Conservation (phyloP, 1,284 basidiomycete genomes). For the Ustilago sp. region DNA sequence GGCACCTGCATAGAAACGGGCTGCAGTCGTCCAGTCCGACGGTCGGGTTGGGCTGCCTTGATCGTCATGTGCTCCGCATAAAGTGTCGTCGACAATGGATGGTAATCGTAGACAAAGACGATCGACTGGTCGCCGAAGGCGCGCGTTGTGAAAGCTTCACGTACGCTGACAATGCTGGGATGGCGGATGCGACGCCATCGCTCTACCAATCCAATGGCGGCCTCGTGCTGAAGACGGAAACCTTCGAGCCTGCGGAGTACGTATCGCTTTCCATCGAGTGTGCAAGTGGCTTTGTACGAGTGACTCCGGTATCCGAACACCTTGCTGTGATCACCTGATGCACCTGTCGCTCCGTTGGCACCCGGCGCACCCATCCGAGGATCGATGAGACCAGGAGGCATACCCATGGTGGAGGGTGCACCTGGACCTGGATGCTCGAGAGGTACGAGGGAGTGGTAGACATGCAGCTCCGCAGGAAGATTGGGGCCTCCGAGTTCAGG, state of each 20-base stretch:
- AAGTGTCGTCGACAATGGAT: constrained; percentile 85
- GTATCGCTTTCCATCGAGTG: constrained; percentile 83
- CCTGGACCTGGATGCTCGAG: constrained; percentile 73
- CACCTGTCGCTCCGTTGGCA: constrained; percentile 53
- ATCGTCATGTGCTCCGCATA: constrained; percentile 76
- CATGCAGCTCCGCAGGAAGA: constrained; percentile 87
- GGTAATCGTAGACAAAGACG: constrained; percentile 91
- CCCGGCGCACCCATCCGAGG: constrained; percentile 58
- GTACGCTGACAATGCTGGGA: constrained; percentile 85
- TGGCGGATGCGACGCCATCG: constrained; percentile 87
- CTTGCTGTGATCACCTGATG: constrained; percentile 62
- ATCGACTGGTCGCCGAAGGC: constrained; percentile 89
- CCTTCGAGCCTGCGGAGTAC: constrained; percentile 86
- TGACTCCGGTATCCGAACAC: constrained; percentile 77
- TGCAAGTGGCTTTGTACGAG: constrained; percentile 84
- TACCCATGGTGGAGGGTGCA: constrained; percentile 31
- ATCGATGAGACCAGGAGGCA: constrained; percentile 52
- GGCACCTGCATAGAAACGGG: constrained; percentile 72
- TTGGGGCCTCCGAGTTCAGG: constrained; percentile 72
- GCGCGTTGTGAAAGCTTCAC: constrained; percentile 94
- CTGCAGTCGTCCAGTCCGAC: constrained; percentile 65
- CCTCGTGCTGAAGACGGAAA: constrained; percentile 78
- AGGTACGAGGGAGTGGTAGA: constrained; percentile 87
- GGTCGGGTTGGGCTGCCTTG: constrained; percentile 70
- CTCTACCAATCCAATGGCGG: constrained; percentile 85